Percentiles rank a stretch among this genome's conserved stretches.
Evolutionary conservation across 2,329 filamentous ascomycete genomes (phyloP).

Genomic region (Torrubiellomyces zombiae): DNA sequence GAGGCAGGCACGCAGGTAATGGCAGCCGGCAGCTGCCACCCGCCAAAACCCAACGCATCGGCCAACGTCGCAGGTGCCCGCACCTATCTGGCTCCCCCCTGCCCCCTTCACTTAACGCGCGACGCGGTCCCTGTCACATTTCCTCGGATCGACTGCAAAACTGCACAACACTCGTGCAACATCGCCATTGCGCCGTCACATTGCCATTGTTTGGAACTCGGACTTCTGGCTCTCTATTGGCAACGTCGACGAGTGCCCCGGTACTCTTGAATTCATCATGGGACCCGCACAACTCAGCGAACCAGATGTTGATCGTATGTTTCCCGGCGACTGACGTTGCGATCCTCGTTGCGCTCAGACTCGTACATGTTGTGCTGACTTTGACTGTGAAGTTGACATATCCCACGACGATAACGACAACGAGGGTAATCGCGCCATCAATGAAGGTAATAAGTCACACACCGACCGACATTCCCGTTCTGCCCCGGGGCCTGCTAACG

Average conservation of each 20-base stretch:
- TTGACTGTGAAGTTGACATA: conserved; percentile 17
- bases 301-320: conserved; percentile 20
- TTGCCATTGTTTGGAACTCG: not conserved
- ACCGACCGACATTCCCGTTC: too few relatives aligned
- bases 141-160: conserved; percentile 9
- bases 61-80: too few relatives aligned
- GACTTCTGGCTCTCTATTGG: too few relatives aligned
- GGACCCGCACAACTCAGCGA: conserved; percentile 18
- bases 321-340: too few relatives aligned
- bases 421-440: conserved; percentile 73
- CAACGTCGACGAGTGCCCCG: too few relatives aligned
- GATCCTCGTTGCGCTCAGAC: too few relatives aligned
- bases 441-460: conserved; percentile 61
- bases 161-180: conserved; percentile 12
- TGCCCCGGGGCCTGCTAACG: too few relatives aligned
- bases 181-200: not conserved
- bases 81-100: too few relatives aligned
- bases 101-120: conserved; percentile 19
- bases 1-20: too few relatives aligned
- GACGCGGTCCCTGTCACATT: conserved; percentile 12
- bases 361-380: conserved; percentile 4
- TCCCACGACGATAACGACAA: conserved; percentile 53
- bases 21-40: too few relatives aligned
- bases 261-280: too few relatives aligned
- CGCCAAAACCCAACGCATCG: too few relatives aligned